Base-by-base conservation (phyloP, 352 stramenopile species). In the Globisporangium paroecandrum region DNA sequence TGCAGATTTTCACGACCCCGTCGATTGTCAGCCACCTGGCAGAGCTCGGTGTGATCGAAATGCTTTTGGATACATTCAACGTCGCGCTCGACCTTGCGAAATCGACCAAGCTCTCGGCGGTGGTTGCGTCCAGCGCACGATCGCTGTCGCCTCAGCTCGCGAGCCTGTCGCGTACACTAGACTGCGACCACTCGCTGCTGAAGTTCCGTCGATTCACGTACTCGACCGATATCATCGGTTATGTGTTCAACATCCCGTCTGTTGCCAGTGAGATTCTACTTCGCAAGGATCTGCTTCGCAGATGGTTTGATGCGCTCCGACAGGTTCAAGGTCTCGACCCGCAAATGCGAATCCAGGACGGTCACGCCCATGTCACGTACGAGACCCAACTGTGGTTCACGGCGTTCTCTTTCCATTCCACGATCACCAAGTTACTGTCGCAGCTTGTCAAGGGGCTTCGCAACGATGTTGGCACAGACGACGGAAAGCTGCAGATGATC, bases 1-100 rank as follows among this genome's bases (percentile, higher is more conserved):
- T 98, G n/a, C 94, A 98, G 75, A 92, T 98, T 63, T 95, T 98
- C 64, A 98, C 93, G 32, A 97, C 94, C 13, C 90, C 94, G 13
- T 97, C 89, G 8, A 90, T 97, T 24, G 88, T 97, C 0, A 79
- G 81, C 13, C 73, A 87, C 4, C 76, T 95, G 1, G 77, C 82
- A 0, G 76, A 64, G n/a, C 67, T 85, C 20, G 86, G 83, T 4
- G 69, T 95, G 27, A 71, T 93, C 8, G 85, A 94, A 36, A 92
- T 87, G 58, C 70, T 95, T 20, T 64, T 95, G 32, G 81, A 91
- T 58, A 89, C 83, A n/a, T 83, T 95, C 43, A 85, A 91, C 24
- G 84, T 79, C 5, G 86, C 85, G 7, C 67, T 95, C 8, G 87
- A 93, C 25, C 77, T 93, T 58, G 83, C 84, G 12, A 87, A 89